Percentiles rank a stretch among this genome's conserved stretches.
These are phyloP conservation scores for Chernovozyma sophiae-reginae DNA, from an alignment of 1,139 yeast species.

Conservation along the genomic window DNA sequence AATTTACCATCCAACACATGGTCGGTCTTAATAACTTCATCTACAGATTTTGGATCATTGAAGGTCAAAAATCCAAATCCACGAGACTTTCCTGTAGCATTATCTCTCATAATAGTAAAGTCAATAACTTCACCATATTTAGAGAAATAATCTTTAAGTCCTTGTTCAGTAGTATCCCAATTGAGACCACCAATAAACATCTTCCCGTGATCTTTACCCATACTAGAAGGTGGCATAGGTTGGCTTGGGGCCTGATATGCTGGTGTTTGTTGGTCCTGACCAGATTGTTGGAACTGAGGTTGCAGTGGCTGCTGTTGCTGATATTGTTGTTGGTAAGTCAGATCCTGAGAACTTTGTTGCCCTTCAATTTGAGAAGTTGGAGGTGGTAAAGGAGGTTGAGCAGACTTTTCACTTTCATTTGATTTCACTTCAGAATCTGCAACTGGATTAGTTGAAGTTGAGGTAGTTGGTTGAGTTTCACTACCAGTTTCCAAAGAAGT, in stretches of 20 bases:
- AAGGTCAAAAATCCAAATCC: slow-evolving; percentile 96
- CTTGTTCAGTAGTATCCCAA: slow-evolving; percentile 96
- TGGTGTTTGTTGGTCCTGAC: slow-evolving; percentile 2
- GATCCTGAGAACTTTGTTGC: neutral
- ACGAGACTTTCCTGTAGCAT: slow-evolving; percentile 84
- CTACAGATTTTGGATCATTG: slow-evolving; percentile 76
- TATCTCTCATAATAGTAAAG: slow-evolving; percentile 92
- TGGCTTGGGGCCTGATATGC: slow-evolving; percentile 12
- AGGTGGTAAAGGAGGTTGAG: neutral
- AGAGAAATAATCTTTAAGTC: slow-evolving; percentile 73
- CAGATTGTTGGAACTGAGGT: slow-evolving; percentile 2
- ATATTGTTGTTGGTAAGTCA: slow-evolving; percentile 1
- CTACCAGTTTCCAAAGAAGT: neutral
- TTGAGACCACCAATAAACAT: slow-evolving; percentile 98
- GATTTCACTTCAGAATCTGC: neutral
- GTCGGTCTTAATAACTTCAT: slow-evolving; percentile 80
- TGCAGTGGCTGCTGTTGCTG: slow-evolving; percentile 8
- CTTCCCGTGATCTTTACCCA: slow-evolving; percentile 63
- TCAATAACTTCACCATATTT: slow-evolving; percentile 90
- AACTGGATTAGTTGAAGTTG: neutral
- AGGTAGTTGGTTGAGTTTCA: neutral
- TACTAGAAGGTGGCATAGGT: slow-evolving; percentile 28
- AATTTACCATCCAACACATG: slow-evolving; percentile 94
- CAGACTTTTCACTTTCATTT: neutral
- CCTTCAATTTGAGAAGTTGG: neutral